These are phyloP conservation scores for Pythium brassicae DNA, from an alignment of 352 stramenopile species.

Conservation along the genomic window DNA sequence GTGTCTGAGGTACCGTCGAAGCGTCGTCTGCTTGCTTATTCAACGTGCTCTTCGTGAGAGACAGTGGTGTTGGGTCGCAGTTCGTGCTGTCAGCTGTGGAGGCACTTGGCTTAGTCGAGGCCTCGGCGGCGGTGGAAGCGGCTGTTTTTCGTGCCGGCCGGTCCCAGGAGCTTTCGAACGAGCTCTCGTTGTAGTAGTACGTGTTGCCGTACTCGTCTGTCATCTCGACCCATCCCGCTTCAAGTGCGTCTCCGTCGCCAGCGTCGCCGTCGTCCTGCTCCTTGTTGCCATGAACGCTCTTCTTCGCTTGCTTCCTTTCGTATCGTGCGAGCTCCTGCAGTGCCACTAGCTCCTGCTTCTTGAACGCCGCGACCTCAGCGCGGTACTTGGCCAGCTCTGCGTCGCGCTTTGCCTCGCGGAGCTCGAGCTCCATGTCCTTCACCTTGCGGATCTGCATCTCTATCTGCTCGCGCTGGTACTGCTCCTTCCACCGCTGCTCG, in stretches of 20 bases:
- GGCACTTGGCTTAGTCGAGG: not conserved
- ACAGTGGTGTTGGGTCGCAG: not conserved
- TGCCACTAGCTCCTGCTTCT: conserved; percentile 24
- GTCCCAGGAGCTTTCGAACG: conserved; percentile 51
- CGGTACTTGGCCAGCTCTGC: conserved; percentile 52
- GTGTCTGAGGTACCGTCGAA: not conserved
- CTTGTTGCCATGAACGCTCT: conserved; percentile 2
- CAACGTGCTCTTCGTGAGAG: not conserved
- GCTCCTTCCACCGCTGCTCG: conserved; percentile 40
- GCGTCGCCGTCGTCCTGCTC: not conserved
- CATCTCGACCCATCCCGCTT: conserved; percentile 25
- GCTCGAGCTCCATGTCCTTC: conserved; percentile 33
- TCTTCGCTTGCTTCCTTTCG: conserved; percentile 10
- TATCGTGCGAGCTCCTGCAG: conserved; percentile 11
- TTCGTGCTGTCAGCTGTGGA: not conserved
- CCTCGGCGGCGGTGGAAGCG: not conserved
- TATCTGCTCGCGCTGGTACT: conserved; percentile 57
- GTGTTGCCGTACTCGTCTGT: conserved; percentile 42
- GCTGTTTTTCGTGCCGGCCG: not conserved
- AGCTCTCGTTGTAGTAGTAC: conserved; percentile 64
- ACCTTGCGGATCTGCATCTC: conserved; percentile 43
- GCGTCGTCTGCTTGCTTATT: not conserved
- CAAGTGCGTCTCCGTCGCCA: conserved; percentile 6
- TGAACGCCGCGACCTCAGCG: conserved; percentile 36
- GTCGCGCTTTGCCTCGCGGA: conserved; percentile 61